A percentile compares a stretch with the other conserved stretches of the same genome.
These are phyloP conservation scores for Monilinia fructigena DNA, from an alignment of 2,329 filamentous ascomycete genomes.

Conservation along the genomic window DNA sequence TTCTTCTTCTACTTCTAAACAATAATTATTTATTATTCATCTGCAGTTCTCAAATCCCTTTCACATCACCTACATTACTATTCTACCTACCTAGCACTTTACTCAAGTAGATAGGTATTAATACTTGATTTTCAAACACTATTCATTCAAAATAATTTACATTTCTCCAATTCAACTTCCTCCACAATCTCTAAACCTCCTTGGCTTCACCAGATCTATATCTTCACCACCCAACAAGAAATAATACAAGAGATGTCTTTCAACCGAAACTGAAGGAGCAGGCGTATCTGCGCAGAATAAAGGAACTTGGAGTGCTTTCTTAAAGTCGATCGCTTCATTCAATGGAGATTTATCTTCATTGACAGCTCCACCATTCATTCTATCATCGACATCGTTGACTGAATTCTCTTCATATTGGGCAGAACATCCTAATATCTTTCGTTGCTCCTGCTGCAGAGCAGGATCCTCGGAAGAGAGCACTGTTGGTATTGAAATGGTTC, in stretches of 20 bases:
- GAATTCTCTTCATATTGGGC: constrained; percentile 84
- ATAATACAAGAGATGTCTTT: constrained; percentile 30
- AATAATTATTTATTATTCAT: not conserved
- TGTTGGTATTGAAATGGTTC: constrained; percentile 96
- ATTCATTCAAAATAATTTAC: not conserved
- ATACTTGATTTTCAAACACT: not conserved
- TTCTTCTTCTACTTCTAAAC: not conserved
- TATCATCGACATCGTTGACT: constrained; percentile 73
- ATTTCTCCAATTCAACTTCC: not conserved
- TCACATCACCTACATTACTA: too few relatives aligned
- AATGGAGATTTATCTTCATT: constrained; percentile 78
- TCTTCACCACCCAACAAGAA: not conserved
- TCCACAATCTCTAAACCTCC: constrained; percentile 10
- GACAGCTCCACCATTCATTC: constrained; percentile 79
- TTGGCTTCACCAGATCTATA: constrained; percentile 16
- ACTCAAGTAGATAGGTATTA: not conserved
- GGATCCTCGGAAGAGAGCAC: constrained; percentile 76
- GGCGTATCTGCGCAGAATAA: constrained; percentile 38
- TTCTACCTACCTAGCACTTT: not conserved
- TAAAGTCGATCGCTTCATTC: constrained; percentile 72
- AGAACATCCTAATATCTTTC: constrained; percentile 74
- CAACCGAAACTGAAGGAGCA: constrained; percentile 38
- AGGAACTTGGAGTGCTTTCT: constrained; percentile 39
- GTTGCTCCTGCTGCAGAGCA: constrained; percentile 77
- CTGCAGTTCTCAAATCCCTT: not conserved